These are phyloP conservation scores for Huntiella abstrusa DNA, from an alignment of 2,329 filamentous ascomycete species.

Conservation along the genomic window DNA sequence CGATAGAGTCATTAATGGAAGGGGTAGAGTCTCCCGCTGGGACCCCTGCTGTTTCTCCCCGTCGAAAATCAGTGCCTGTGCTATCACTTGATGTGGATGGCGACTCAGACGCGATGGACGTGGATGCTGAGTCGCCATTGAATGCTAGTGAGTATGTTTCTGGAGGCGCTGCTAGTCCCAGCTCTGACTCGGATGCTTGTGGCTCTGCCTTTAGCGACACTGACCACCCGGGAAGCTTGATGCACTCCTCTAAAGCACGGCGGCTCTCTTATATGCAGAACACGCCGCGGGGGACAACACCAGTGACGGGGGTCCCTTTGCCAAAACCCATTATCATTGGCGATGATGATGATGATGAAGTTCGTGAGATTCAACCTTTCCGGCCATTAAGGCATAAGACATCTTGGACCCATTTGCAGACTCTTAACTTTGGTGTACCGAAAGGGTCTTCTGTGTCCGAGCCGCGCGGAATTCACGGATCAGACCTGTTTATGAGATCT, in stretches of 20 bases:
- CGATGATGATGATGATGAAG: neutral
- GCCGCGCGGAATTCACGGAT: too few species aligned
- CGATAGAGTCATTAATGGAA: neutral
- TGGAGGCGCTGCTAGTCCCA: neutral
- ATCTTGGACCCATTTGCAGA: neutral
- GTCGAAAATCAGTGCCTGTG: neutral
- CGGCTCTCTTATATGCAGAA: slow-evolving; percentile 2
- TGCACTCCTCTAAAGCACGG: neutral
- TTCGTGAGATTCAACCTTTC: neutral
- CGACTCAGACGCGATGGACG: neutral
- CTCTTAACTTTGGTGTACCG: neutral
- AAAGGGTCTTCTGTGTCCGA: too few species aligned
- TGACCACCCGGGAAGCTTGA: neutral
- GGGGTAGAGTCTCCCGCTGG: too few species aligned
- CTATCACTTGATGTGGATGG: neutral
- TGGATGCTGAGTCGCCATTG: neutral
- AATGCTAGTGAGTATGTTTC: neutral
- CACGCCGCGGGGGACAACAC: slow-evolving; percentile 1
- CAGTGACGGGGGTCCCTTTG: neutral
- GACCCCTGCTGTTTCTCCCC: neutral
- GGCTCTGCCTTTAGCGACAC: neutral
- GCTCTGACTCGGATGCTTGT: neutral
- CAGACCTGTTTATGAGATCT: too few species aligned
- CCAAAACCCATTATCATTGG: neutral
- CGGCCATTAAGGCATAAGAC: neutral